A percentile compares a stretch with the other conserved stretches of the same genome.
Conservation (phyloP, 2,329 filamentous ascomycete genomes). For the Hysterium pulicare region DNA sequence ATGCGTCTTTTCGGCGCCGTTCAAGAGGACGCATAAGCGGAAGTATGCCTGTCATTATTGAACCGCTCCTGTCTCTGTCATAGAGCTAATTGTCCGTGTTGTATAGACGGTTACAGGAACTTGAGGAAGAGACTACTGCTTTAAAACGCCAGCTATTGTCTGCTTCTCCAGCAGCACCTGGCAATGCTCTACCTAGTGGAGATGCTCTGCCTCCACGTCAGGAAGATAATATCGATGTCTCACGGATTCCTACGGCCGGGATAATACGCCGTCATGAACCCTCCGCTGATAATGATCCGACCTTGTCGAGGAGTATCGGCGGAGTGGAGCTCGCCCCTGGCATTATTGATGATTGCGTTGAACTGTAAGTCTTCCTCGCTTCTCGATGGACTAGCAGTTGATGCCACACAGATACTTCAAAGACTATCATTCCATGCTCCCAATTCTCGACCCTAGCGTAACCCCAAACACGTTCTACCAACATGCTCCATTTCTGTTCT, state of each 20-base stretch:
- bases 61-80: background rate
- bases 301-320: constrained; percentile 1
- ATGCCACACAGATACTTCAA: constrained; percentile 2
- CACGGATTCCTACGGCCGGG: background rate
- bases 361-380: constrained; percentile 1
- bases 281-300: background rate
- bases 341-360: constrained; percentile 5
- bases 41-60: constrained; percentile 1
- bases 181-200: background rate
- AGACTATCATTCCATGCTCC: constrained; percentile 6
- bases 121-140: constrained; percentile 5
- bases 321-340: constrained; percentile 2
- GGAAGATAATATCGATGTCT: background rate
- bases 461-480: constrained; percentile 4
- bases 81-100: background rate
- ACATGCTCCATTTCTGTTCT: constrained; percentile 3
- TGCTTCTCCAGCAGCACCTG: background rate
- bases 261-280: background rate
- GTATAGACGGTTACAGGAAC: constrained; percentile 5
- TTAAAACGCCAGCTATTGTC: constrained; percentile 2
- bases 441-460: constrained; percentile 4
- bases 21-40: constrained; percentile 5
- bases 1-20: constrained; percentile 6
- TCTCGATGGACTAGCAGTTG: background rate
- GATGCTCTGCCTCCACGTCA: background rate